Conservation (phyloP, 2,329 filamentous ascomycete genomes). For the Penicillium sumatraense region DNA sequence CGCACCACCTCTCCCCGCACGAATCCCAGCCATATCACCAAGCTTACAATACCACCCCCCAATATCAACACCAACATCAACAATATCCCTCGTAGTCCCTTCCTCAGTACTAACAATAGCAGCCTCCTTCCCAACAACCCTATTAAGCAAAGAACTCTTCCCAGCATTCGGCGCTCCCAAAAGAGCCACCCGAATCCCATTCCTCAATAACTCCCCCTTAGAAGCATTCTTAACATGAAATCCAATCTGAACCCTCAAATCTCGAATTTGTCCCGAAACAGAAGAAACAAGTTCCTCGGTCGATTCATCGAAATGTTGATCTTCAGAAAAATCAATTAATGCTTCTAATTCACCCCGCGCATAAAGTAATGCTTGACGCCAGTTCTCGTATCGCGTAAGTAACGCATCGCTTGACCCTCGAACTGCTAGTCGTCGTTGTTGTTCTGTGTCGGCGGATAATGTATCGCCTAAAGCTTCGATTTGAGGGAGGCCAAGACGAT, state of each 20-base stretch:
- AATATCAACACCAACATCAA: slow-evolving; percentile 89
- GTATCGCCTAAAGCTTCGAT: slow-evolving; percentile 68
- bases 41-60: slow-evolving; percentile 91
- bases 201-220: slow-evolving; percentile 79
- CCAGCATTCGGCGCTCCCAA: slow-evolving; percentile 92
- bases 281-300: slow-evolving; percentile 71
- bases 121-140: slow-evolving; percentile 86
- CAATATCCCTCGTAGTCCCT: slow-evolving; percentile 90
- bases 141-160: slow-evolving; percentile 92
- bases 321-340: slow-evolving; percentile 94
- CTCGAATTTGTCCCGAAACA: slow-evolving; percentile 67
- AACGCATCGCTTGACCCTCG: slow-evolving; percentile 74
- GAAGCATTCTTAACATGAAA: slow-evolving; percentile 77
- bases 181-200: slow-evolving; percentile 83
- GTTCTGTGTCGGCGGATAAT: slow-evolving; percentile 76
- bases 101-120: slow-evolving; percentile 94
- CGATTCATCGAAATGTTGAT: slow-evolving; percentile 94
- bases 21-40: slow-evolving; percentile 90
- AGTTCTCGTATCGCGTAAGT: slow-evolving; percentile 76
- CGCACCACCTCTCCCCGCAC: slow-evolving; percentile 47
- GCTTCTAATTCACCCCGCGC: slow-evolving; percentile 92
- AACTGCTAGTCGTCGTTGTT: slow-evolving; percentile 86
- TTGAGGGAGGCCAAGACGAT: slow-evolving; percentile 83
- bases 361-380: slow-evolving; percentile 76
- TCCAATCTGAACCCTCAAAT: slow-evolving; percentile 66